Evolutionary conservation across 164 flowering plant species (phyloP), one percentile per base, ranked within the genome.

Genomic region (Liriodendron chinense): DNA sequence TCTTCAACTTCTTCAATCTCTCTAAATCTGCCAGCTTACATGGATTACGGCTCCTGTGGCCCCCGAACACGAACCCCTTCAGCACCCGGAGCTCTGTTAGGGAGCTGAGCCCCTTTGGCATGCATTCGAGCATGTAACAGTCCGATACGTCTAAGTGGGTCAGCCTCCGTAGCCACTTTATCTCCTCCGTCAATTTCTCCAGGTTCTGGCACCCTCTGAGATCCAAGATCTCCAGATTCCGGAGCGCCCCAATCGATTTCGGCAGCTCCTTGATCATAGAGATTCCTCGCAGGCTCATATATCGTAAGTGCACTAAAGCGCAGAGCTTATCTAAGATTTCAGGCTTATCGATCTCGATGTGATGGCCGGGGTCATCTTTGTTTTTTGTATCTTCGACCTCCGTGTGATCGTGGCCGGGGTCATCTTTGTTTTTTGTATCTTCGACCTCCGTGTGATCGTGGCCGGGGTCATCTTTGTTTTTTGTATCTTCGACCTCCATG

Each of bases 221-320:
- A 67, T 86, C 88, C 28, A 88, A 68, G 9, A 86, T 70, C 47
- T 47, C 71, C 53, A 88, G 49, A 43, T 73, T 77, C 6, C 26
- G 3, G 22, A 83, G 83, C 67, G 70, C 65, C 1, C 71, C 16
- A 1, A 86, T 47, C 1, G 84, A 73, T 48, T 47, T 47, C 8
- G 85, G 85, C 23, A 88, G 76, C 69, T 77, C 48, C 1, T 20
- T 69, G 1, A 88, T 77, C 26, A 81, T 69, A 0, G 86, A 88
- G 4, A 86, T 77, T 1, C 91, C 91, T 79, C 78, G 86, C 53
- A 88, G 85, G 72, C 88, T 84, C 1, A 88, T 70, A 67, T 65
- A 80, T 77, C 65, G 79, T 16, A 88, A 61, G 2, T 71, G 21
- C 34, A 76, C 78, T 80, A 73, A 25, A 23, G 13, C 49, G 47